Base-by-base conservation (phyloP, 2,329 filamentous ascomycete genomes). In the Botrytis squamosa region DNA sequence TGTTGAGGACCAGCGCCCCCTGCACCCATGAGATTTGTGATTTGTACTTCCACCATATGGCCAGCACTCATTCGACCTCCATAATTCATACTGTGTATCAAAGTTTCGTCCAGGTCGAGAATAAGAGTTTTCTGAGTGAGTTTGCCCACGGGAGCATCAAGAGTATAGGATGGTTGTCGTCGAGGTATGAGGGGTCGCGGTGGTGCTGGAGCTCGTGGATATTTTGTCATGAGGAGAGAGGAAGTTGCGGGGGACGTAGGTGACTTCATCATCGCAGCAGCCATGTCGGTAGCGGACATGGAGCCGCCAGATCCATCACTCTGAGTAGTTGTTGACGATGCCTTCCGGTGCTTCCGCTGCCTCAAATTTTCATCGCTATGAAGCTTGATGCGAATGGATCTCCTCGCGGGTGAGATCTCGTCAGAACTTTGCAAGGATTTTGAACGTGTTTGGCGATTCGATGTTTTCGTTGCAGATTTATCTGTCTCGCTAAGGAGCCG, bases 51-150 rank as follows among this genome's bases (percentile, higher is more conserved):
- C 70, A 99, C 95, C 96, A 99, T 99, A 84, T 99, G 96, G 29
- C 96, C 96, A 33, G 93, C 95, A 79, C 93, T 95, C 91, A 97
- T 97, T 74, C 95, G 90, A 71, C 95, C 95, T 44, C 96, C 96
- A 82, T 98, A 98, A 75, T 95, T 95, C 88, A 98, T 94, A 83
- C 94, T 98, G 86, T 99, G 96, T 78, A 99, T 99, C 77, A 99
- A 85, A 0, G 96, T 99, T 84, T 99, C 96, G 83, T 99, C 96
- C 29, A 99, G 89, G 82, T 99, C 96, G 70, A 99, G 87, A 76
- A 99, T 95, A 74, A 99, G 84, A 0, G 96, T 99, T 86, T 99
- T 99, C 80, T 96, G 92, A 75, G 91, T 90, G 64, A 89, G 85
- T 68, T 83, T 83, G 64, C 84, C 83, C 77, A 83, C 79, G 74